Conservation (phyloP, 306 rosid genomes). For the Hippophae gyantsensis region DNA sequence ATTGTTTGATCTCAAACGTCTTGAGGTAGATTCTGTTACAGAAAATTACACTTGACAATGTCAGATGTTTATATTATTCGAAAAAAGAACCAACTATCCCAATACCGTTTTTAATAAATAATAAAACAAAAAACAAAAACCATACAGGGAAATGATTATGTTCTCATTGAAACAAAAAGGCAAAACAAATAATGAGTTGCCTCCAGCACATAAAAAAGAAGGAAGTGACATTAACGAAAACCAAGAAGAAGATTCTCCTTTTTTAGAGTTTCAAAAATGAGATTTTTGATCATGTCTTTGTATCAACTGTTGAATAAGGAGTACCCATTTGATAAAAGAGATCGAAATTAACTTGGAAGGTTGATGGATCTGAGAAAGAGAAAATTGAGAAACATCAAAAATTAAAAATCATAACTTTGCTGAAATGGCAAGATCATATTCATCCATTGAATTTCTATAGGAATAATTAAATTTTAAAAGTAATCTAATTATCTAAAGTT, state of each 20-base stretch:
- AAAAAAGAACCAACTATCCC: conserved; percentile 9
- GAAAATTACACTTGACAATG: conserved; percentile 31
- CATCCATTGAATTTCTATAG: no score
- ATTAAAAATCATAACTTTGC: neutral
- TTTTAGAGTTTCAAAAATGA: neutral
- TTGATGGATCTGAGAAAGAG: neutral
- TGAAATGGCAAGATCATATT: neutral
- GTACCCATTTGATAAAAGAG: no score
- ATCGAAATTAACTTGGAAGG: neutral
- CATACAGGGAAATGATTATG: conserved; percentile 27
- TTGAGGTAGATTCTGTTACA: conserved; percentile 46
- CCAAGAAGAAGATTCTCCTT: neutral
- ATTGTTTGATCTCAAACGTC: conserved; percentile 45
- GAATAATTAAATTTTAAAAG: no score
- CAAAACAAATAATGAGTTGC: conserved; percentile 37
- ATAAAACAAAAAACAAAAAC: conserved; percentile 26
- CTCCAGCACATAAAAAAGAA: conserved; percentile 12
- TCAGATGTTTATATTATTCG: conserved; percentile 16
- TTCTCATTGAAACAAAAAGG: conserved; percentile 16
- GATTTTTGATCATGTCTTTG: neutral
- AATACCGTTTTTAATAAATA: conserved; percentile 1
- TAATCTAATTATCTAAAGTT: neutral
- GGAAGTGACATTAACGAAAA: conserved; percentile 12
- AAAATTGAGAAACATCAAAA: neutral
- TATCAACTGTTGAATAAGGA: no score